These are phyloP conservation scores for Globisporangium radiosum DNA, from an alignment of 352 stramenopile species.

Conservation along the genomic window DNA sequence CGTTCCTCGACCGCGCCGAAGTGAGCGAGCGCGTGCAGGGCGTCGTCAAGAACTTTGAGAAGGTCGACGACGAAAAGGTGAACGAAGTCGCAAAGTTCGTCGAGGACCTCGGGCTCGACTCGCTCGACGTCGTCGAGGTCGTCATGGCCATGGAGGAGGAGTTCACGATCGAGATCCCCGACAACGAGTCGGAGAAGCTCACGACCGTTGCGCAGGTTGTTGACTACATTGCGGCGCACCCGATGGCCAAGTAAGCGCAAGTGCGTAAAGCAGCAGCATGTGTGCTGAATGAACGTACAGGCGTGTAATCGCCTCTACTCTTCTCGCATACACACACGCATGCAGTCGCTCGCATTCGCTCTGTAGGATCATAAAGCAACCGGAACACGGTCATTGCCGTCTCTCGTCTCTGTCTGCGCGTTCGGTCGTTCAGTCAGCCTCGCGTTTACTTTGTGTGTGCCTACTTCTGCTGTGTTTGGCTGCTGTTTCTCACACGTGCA, in stretches of 20 bases:
- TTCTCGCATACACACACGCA: background rate
- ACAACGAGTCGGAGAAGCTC: conserved; percentile 99
- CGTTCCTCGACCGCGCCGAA: conserved; percentile 88
- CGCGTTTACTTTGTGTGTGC: background rate
- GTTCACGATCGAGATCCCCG: conserved; percentile 99
- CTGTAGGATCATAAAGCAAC: conserved; percentile 7
- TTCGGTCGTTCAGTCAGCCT: background rate
- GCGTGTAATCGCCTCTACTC: too few relatives aligned
- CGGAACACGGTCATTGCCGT: background rate
- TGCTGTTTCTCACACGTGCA: too few relatives aligned
- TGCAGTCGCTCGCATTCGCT: background rate
- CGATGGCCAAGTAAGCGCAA: conserved; percentile 96
- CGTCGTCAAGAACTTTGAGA: conserved; percentile 99
- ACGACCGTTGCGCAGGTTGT: conserved; percentile 94
- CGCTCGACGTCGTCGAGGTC: conserved; percentile 93
- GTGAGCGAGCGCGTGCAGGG: conserved; percentile 95
- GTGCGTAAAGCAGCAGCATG: too few relatives aligned
- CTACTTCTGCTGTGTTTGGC: too few relatives aligned
- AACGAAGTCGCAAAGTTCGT: conserved; percentile 93
- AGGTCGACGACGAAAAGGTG: conserved; percentile 95
- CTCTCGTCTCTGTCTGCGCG: background rate
- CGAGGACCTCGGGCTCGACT: conserved; percentile 98
- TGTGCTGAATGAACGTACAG: too few relatives aligned
- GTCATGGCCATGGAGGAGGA: conserved; percentile 99
- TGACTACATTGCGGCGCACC: conserved; percentile 98